Evolutionary conservation across 257 asterid species (phyloP).

Genomic region (Solanum chiquidenum): DNA sequence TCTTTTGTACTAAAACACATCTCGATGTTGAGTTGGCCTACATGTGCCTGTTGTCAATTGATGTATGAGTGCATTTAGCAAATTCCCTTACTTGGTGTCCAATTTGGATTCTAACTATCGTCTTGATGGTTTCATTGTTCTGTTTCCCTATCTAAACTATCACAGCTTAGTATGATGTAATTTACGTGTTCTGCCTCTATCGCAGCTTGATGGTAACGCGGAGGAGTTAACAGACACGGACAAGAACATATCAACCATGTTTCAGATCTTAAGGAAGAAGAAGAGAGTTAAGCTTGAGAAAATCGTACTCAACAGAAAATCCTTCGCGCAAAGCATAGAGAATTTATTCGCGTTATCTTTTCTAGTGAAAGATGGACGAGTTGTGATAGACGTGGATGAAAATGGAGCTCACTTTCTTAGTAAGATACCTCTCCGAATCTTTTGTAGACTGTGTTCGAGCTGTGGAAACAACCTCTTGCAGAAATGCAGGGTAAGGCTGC

Average conservation of each 20-base stretch:
- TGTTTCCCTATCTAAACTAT: too few species aligned
- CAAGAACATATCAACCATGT: constrained; percentile 26
- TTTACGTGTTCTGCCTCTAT: not conserved
- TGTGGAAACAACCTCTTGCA: not conserved
- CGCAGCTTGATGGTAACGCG: constrained; percentile 19
- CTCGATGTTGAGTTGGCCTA: not conserved
- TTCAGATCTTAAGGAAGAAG: constrained; percentile 23
- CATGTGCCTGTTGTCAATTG: not conserved
- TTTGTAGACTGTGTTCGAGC: not conserved
- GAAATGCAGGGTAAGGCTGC: not conserved
- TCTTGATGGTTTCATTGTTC: too few species aligned
- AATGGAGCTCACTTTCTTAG: constrained; percentile 34
- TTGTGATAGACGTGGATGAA: constrained; percentile 23
- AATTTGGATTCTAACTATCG: too few species aligned
- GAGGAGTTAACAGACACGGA: constrained; percentile 30
- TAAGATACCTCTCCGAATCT: constrained; percentile 6
- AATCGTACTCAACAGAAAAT: constrained; percentile 32
- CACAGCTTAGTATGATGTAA: too few species aligned
- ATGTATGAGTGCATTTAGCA: too few species aligned
- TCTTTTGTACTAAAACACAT: not conserved
- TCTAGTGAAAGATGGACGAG: constrained; percentile 52
- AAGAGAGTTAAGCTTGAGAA: constrained; percentile 27
- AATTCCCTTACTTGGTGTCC: too few species aligned
- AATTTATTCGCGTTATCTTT: constrained; percentile 50
- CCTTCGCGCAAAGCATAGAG: constrained; percentile 53